These are phyloP conservation scores for Rubus idaeus DNA, from an alignment of 306 rosid species.

Conservation along the genomic window DNA sequence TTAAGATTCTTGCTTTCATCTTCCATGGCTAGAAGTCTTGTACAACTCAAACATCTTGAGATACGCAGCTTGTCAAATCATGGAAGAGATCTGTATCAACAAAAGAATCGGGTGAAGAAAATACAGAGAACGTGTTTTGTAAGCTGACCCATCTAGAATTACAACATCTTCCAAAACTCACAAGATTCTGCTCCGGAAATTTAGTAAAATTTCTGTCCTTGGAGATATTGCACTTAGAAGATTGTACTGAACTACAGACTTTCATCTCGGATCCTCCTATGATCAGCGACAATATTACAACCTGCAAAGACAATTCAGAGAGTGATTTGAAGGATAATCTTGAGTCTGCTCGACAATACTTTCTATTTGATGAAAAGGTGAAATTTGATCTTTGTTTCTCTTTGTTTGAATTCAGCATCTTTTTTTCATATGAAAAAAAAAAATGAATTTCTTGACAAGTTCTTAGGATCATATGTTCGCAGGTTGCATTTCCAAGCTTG, in stretches of 20 bases:
- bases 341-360: not conserved
- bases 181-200: not conserved
- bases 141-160: not conserved
- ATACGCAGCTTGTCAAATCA: constrained; percentile 29
- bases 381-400: no score
- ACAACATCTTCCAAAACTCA: not conserved
- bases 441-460: no score
- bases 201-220: not conserved
- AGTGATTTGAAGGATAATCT: not conserved
- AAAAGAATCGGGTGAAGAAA: not conserved
- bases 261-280: not conserved
- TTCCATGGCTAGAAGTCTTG: constrained; percentile 23
- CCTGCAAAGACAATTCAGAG: no score
- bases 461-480: not conserved
- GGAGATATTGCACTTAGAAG: fast-evolving
- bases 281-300: no score
- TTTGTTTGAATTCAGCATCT: not conserved
- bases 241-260: not conserved
- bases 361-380: not conserved
- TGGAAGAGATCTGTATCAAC: constrained; percentile 25
- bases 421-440: no score
- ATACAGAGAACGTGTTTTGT: not conserved
- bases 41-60: constrained; percentile 35
- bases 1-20: constrained; percentile 17
- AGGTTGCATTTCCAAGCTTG: not conserved